A percentile compares a stretch with the other conserved stretches of the same genome.
Evolutionary conservation across 345 rosid species (phyloP).

Genomic region (Camelina laxa): DNA sequence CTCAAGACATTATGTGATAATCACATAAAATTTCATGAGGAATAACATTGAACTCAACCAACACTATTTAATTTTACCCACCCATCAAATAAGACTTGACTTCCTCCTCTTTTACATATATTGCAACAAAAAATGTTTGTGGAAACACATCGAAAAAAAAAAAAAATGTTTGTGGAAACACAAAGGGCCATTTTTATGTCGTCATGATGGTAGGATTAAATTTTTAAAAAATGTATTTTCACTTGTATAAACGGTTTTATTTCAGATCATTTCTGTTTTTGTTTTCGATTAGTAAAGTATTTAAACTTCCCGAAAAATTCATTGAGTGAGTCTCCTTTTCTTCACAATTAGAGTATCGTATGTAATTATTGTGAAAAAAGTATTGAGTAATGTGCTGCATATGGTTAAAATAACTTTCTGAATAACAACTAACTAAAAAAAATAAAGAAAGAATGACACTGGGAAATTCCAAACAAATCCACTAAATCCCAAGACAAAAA

Average conservation of each 20-base stretch:
- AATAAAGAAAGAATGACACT: neutral
- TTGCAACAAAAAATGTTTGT: neutral
- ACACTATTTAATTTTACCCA: too few relatives aligned
- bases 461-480: conserved; percentile 51
- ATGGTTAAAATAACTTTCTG: neutral
- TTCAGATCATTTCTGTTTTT: neutral
- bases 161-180: too few relatives aligned
- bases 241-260: neutral
- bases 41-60: neutral
- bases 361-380: neutral
- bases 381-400: neutral
- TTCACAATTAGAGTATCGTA: neutral
- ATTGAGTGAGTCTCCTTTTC: neutral
- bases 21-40: neutral
- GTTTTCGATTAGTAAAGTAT: neutral
- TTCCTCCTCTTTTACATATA: neutral
- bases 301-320: neutral
- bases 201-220: too few relatives aligned
- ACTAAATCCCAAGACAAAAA: conserved; percentile 58
- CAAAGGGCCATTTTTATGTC: too few relatives aligned
- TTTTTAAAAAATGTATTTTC: too few relatives aligned
- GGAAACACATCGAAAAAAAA: too few relatives aligned
- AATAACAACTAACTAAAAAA: neutral
- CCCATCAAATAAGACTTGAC: neutral
- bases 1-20: neutral